Evolutionary conservation across 1,284 basidiomycete genomes (phyloP), one percentile per base, ranked within the genome.

Genomic region (Rhodotorula sp.): DNA sequence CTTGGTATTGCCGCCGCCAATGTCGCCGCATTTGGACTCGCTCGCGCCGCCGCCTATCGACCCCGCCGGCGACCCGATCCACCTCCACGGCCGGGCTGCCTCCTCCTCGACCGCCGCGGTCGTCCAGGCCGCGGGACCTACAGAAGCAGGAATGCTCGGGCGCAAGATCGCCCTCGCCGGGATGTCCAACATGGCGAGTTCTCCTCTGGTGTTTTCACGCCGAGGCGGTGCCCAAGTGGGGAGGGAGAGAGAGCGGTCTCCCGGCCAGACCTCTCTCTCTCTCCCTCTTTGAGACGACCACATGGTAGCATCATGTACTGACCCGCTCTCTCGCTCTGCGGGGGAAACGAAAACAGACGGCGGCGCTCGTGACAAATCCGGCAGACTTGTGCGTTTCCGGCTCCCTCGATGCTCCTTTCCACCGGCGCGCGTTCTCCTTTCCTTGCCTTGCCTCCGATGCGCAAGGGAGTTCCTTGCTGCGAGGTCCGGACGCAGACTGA

Each of bases 91-190:
- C 22, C 29, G 46, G 12, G 12, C 33, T 22, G 22, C 29, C 55
- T 4, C 59, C 59, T 15, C 59, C 46, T n/a, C 59, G 15, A 26
- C n/a, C 56, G 56, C 30, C 4, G 22, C 24, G 6, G n/a, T 26
- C 8, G n/a, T 29, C 33, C 30, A 44, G 20, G 33, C 3, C 29
- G 44, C 54, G 4, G 60, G 59, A 44, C 44, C 59, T 5, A 33
- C 29, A 18, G 59, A 60, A 33, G 46, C 61, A n/a, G 45, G 62
- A 4, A n/a, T 72, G 44, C 45, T 74, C 4, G 26, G 20, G 20
- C 46, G 67, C 7, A 74, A 74, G 60, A 61, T 74, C 15, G 60
- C 44, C 4, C 60, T 74, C n/a, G 72, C 70, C 2, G 72, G 72
- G 6, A 42, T 65, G 20, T 61, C 60, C 20, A 74, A 74, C 53